Percentiles rank a stretch among this genome's conserved stretches.
Evolutionary conservation across 1,139 yeast species (phyloP).

Genomic region (Pichia sp.): DNA sequence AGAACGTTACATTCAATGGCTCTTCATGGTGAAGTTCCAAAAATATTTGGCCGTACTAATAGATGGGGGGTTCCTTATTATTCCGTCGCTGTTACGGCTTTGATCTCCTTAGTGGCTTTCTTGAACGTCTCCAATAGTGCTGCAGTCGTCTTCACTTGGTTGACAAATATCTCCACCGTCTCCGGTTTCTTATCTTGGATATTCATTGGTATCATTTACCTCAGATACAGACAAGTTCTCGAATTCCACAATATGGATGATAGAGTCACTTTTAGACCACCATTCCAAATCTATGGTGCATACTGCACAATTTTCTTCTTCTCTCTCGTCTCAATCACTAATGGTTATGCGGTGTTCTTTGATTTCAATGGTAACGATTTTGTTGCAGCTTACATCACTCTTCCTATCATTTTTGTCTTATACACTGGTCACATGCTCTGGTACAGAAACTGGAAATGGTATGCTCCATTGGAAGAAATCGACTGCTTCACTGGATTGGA

Average conservation of each 20-base stretch:
- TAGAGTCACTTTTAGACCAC: slow-evolving; percentile 40
- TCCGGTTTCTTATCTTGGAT: slow-evolving; percentile 41
- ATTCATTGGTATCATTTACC: slow-evolving; percentile 36
- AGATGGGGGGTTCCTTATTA: slow-evolving; percentile 38
- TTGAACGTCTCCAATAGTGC: slow-evolving; percentile 25
- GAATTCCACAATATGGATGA: slow-evolving; percentile 35
- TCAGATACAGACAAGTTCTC: slow-evolving; percentile 51
- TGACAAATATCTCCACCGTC: slow-evolving; percentile 36
- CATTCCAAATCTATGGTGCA: slow-evolving; percentile 39
- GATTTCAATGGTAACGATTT: slow-evolving; percentile 39
- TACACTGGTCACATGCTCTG: slow-evolving; percentile 34
- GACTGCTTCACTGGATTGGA: slow-evolving; percentile 41
- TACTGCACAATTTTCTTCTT: slow-evolving; percentile 38
- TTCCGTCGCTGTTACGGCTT: slow-evolving; percentile 27
- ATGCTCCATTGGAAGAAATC: slow-evolving; percentile 36
- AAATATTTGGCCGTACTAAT: slow-evolving; percentile 35
- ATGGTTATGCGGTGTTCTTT: slow-evolving; percentile 46
- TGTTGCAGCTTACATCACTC: slow-evolving; percentile 55
- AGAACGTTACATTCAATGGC: slow-evolving; percentile 35
- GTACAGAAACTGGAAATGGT: slow-evolving; percentile 27
- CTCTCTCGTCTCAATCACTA: slow-evolving; percentile 40
- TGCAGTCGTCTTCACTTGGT: slow-evolving; percentile 31
- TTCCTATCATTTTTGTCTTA: slow-evolving; percentile 45
- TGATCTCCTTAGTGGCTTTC: slow-evolving; percentile 33
- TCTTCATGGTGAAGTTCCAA: slow-evolving; percentile 42